Evolutionary conservation across 2,329 filamentous ascomycete genomes (phyloP).

Genomic region (Colletotrichum orbiculare): DNA sequence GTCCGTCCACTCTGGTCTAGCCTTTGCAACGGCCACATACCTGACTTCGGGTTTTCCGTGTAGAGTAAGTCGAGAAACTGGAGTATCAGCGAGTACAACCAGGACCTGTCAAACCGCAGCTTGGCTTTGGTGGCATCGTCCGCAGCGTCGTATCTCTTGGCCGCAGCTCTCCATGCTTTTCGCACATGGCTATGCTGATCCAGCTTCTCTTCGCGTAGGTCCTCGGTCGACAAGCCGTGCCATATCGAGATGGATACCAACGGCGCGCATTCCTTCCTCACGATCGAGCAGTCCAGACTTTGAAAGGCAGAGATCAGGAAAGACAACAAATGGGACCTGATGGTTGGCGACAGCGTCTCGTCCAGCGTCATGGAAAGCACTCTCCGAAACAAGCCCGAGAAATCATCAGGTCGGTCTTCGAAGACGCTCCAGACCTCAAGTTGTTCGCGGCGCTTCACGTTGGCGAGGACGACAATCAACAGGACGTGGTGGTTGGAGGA

Average conservation of each 20-base stretch:
- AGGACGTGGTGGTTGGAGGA: constrained; percentile 93
- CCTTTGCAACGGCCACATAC: constrained; percentile 45
- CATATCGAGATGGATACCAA: constrained; percentile 95
- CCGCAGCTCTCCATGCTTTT: constrained; percentile 90
- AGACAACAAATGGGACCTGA: constrained; percentile 85
- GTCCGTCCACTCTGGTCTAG: constrained; percentile 23
- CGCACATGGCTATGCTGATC: constrained; percentile 78
- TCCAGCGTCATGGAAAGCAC: constrained; percentile 89
- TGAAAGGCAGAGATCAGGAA: constrained; percentile 95
- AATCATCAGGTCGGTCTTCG: constrained; percentile 79
- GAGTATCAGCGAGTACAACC: constrained; percentile 87
- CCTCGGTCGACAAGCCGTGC: constrained; percentile 89
- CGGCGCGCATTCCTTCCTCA: constrained; percentile 96
- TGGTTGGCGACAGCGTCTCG: constrained; percentile 69
- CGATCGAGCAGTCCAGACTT: constrained; percentile 86
- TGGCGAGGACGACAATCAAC: constrained; percentile 85
- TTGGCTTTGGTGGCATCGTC: constrained; percentile 83
- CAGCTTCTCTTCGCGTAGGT: constrained; percentile 77
- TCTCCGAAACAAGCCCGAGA: constrained; percentile 89
- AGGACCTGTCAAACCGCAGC: constrained; percentile 90
- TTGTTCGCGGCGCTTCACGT: constrained; percentile 88
- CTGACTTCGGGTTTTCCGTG: constrained; percentile 58
- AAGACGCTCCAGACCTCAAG: constrained; percentile 93
- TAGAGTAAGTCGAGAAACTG: constrained; percentile 85
- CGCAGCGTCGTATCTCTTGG: constrained; percentile 87